Evolutionary conservation across 2,329 filamentous ascomycete genomes (phyloP).

Genomic region (Mollisiaceae sp.): DNA sequence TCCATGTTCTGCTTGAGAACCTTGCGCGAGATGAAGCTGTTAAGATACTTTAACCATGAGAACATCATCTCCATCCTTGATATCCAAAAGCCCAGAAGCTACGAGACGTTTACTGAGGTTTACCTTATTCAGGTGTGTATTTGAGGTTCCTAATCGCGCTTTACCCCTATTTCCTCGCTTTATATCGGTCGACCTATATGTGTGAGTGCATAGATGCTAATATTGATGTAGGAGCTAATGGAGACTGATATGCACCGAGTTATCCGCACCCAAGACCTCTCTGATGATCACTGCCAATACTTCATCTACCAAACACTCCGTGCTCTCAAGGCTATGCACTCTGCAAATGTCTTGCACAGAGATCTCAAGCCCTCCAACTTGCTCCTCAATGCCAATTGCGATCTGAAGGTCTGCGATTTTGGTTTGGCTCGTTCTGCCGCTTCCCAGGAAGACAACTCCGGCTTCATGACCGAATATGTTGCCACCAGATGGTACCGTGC

Average conservation of each 20-base stretch:
- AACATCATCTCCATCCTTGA: constrained; percentile 99
- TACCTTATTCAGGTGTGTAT: constrained; percentile 90
- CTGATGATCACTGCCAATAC: constrained; percentile 99
- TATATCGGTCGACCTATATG: background rate
- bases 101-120: constrained; percentile 95
- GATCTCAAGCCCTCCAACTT: constrained; percentile 98
- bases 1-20: constrained; percentile 98
- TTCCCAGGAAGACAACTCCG: constrained; percentile 98
- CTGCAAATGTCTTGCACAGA: constrained; percentile 94
- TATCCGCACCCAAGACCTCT: constrained; percentile 97
- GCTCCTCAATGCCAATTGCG: constrained; percentile 96
- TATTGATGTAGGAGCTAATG: constrained; percentile 79
- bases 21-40: constrained; percentile 97
- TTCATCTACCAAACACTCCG: constrained; percentile 99
- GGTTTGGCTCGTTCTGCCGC: constrained; percentile 94
- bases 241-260: constrained; percentile 99
- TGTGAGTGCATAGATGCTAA: constrained; percentile 19
- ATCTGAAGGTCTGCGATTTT: constrained; percentile 98
- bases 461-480: constrained; percentile 99
- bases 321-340: constrained; percentile 98
- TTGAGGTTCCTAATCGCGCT: no score
- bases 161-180: background rate
- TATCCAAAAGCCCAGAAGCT: constrained; percentile 96
- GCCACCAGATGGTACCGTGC: constrained; percentile 99
- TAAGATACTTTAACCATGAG: constrained; percentile 99